These are phyloP conservation scores for Xylariomycetidae sp. DNA, from an alignment of 2,329 filamentous ascomycete species.

Conservation along the genomic window DNA sequence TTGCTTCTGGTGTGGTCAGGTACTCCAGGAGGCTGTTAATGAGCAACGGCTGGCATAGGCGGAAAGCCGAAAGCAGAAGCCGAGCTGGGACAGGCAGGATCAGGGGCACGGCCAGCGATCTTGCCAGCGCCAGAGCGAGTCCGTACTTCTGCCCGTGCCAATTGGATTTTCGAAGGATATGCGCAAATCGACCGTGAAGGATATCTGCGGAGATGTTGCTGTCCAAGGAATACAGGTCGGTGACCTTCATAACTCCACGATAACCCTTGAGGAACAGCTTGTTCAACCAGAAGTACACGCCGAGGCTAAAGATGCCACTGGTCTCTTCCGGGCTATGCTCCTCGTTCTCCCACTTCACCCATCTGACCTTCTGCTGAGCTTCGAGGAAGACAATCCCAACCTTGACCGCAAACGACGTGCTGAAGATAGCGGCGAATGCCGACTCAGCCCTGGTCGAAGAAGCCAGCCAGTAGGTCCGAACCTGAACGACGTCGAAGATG, in stretches of 20 bases:
- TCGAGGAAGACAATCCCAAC: conserved; percentile 15
- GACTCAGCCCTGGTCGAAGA: conserved; percentile 6
- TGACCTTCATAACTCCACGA: conserved; percentile 23
- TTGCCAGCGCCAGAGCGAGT: conserved; percentile 8
- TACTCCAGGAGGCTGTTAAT: conserved; percentile 26
- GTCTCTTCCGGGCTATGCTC: conserved; percentile 30
- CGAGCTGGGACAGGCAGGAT: conserved; percentile 23
- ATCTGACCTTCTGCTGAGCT: conserved; percentile 14
- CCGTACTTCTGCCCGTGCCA: conserved; percentile 10
- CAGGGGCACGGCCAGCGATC: conserved; percentile 13
- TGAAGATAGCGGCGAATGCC: conserved; percentile 12
- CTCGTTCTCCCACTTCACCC: conserved; percentile 10
- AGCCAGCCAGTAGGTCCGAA: conserved; percentile 26
- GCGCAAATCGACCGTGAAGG: conserved; percentile 13
- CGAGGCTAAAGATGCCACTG: conserved; percentile 29
- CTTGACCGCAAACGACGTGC: conserved; percentile 14
- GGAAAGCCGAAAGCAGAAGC: conserved; percentile 23
- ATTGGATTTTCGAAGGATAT: conserved; percentile 7
- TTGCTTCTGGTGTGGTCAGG: conserved; percentile 20
- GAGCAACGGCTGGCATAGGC: conserved; percentile 30
- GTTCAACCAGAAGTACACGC: conserved; percentile 32
- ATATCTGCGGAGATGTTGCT: conserved; percentile 10
- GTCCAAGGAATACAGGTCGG: conserved; percentile 31
- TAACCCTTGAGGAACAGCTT: conserved; percentile 31
- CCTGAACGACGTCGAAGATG: conserved; percentile 38